These are phyloP conservation scores for Fraxinus nigra DNA, from an alignment of 305 asterid species.

Conservation along the genomic window DNA sequence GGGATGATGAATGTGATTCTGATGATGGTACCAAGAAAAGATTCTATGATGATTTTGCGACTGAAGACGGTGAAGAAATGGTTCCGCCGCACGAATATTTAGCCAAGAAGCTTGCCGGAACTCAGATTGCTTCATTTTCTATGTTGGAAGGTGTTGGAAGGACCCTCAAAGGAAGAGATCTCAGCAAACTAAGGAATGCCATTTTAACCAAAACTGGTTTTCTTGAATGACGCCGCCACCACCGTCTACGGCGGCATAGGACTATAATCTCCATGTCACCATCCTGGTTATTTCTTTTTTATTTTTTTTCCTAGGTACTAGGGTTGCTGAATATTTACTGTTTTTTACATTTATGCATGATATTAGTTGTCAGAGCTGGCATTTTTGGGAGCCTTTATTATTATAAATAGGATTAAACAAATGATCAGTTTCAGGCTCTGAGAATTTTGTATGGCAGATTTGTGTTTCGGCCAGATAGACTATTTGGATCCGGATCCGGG, in stretches of 20 bases:
- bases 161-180: slow-evolving; percentile 65
- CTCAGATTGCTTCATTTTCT: slow-evolving; percentile 45
- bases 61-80: slow-evolving; percentile 30
- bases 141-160: slow-evolving; percentile 64
- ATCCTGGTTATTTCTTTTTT: background rate
- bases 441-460: slow-evolving; percentile 24
- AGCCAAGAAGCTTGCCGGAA: slow-evolving; percentile 31
- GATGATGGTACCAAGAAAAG: slow-evolving; percentile 2
- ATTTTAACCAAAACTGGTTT: slow-evolving; percentile 54
- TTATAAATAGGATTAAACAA: background rate
- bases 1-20: slow-evolving; percentile 32
- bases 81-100: slow-evolving; percentile 55
- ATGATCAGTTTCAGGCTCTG: slow-evolving; percentile 13
- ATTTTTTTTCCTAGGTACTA: background rate
- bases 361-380: slow-evolving; percentile 26
- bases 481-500: background rate
- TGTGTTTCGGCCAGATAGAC: slow-evolving; percentile 1
- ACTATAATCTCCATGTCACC: background rate
- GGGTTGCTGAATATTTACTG: background rate
- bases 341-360: slow-evolving; percentile 10
- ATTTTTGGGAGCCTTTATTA: slow-evolving; percentile 17
- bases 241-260: background rate
- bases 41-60: background rate
- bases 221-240: slow-evolving; percentile 28
- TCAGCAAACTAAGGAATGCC: slow-evolving; percentile 48